Base-by-base conservation (phyloP, 2,329 filamentous ascomycete species). In the Cadophora sp. region DNA sequence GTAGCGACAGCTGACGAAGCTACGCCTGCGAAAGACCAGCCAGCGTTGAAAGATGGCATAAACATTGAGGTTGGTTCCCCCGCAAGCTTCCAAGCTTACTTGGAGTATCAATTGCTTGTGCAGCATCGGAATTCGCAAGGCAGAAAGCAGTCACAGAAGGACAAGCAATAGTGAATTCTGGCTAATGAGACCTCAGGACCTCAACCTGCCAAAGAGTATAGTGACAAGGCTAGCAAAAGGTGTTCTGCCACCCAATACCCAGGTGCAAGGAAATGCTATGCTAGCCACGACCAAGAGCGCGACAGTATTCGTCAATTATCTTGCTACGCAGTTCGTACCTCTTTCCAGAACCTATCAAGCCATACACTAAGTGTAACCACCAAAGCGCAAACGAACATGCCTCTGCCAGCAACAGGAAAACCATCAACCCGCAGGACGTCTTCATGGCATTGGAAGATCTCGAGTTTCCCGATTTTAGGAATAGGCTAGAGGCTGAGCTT, bases 251-350 rank as follows among this genome's bases (percentile, higher is more conserved):
- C 85, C 91, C 6, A 94, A 94, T 77, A 94, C 92, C 5, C 91
- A 93, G 79, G 92, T 95, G 60, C 92, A 95, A 78, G 92, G 90
- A 76, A 93, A 94, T 81, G 92, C 92, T 51, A 87, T 94, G 65
- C 81, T 93, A 62, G 92, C 92, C 11, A 86, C 96, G 82, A 91
- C 88, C 73, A 94, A 94, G 81, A 92, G 91, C 79, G 91, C 92
- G 8, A 94, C 91, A 1, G 89, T 96, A 0, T 96, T 96, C 76
- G 91, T 96, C 74, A 95, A 88, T 80, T 92, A 94, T 78, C 83
- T 96, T 37, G 90, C 91, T 55, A 86, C 88, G 69, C 87, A 89
- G 92, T 95, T 85, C 65, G 90, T 84, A 16, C 16, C 14, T 6
- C 26, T 37, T 37, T 31, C 50, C 37, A 31, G 11, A 48, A 24